A percentile compares a stretch with the other conserved stretches of the same genome.
Conservation (phyloP, 2,329 filamentous ascomycete species). For the Leptoxyphium fumago region DNA sequence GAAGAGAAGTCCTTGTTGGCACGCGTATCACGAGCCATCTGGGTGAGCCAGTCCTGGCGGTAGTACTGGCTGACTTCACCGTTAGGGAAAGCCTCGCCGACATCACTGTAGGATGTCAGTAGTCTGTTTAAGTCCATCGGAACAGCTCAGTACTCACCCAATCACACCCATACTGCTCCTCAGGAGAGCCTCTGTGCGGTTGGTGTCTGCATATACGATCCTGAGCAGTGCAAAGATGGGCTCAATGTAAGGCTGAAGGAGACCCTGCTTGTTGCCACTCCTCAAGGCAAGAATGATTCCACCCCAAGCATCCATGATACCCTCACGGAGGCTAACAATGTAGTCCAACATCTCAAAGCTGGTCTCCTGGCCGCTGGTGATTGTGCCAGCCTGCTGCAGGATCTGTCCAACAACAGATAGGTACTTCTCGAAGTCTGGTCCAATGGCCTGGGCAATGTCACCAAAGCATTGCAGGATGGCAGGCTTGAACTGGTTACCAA, state of each 20-base stretch:
- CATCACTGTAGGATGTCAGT: slow-evolving; percentile 50
- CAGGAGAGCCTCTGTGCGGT: slow-evolving; percentile 83
- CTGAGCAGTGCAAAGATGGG: slow-evolving; percentile 79
- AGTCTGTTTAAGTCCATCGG: background rate
- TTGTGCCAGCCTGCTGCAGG: slow-evolving; percentile 77
- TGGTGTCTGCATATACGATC: slow-evolving; percentile 63
- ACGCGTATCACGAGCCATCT: slow-evolving; percentile 83
- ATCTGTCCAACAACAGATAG: slow-evolving; percentile 85
- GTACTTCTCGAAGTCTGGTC: slow-evolving; percentile 83
- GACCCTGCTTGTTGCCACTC: slow-evolving; percentile 55
- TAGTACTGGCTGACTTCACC: slow-evolving; percentile 75
- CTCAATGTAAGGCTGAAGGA: slow-evolving; percentile 63
- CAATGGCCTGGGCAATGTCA: slow-evolving; percentile 90
- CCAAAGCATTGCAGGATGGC: slow-evolving; percentile 96
- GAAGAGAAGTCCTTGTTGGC: slow-evolving; percentile 72
- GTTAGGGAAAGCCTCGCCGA: slow-evolving; percentile 84
- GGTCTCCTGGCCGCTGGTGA: slow-evolving; percentile 58
- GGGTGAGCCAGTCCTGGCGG: slow-evolving; percentile 79
- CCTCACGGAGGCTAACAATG: slow-evolving; percentile 83
- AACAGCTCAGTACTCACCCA: slow-evolving; percentile 46
- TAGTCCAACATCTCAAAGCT: slow-evolving; percentile 96
- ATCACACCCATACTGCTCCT: slow-evolving; percentile 94
- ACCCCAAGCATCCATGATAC: slow-evolving; percentile 98
- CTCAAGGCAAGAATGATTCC: slow-evolving; percentile 94
- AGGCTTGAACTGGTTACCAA: slow-evolving; percentile 94